Evolutionary conservation across 2,329 filamentous ascomycete species (phyloP).

Genomic region (Calcarisporium arbuscula): DNA sequence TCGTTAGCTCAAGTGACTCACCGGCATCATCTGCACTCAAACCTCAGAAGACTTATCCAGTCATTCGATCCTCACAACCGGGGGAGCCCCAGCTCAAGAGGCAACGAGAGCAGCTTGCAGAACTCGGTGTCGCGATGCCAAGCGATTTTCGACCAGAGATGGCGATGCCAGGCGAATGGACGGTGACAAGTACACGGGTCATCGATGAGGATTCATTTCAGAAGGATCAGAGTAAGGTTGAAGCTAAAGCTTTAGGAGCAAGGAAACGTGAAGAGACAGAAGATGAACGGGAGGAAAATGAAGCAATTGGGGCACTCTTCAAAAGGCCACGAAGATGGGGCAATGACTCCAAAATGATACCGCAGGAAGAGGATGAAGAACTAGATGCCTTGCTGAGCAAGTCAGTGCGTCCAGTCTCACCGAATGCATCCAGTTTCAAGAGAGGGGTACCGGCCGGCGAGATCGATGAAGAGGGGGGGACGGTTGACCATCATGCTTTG

Average conservation of each 20-base stretch:
- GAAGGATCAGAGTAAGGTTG: slow-evolving; percentile 32
- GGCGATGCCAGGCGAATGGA: slow-evolving; percentile 87
- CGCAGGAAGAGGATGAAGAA: slow-evolving; percentile 43
- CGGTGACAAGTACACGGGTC: slow-evolving; percentile 59
- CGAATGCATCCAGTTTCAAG: too few relatives aligned
- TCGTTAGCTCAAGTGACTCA: slow-evolving; percentile 54
- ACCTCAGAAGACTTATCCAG: slow-evolving; percentile 1
- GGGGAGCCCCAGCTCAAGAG: slow-evolving; percentile 64
- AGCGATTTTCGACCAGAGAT: slow-evolving; percentile 71
- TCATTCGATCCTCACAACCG: slow-evolving; percentile 12
- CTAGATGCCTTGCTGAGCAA: slow-evolving; percentile 56
- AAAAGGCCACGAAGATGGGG: slow-evolving; percentile 54
- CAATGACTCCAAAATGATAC: slow-evolving; percentile 43
- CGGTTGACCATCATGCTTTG: too few relatives aligned
- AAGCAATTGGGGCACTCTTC: slow-evolving; percentile 51
- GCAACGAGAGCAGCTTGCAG: slow-evolving; percentile 82
- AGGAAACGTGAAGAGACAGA: slow-evolving; percentile 57
- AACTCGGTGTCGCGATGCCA: slow-evolving; percentile 80
- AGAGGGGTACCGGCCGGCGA: too few relatives aligned
- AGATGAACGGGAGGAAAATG: slow-evolving; percentile 55
- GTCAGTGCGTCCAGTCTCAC: too few relatives aligned
- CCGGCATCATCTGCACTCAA: slow-evolving; percentile 23
- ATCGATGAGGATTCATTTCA: slow-evolving; percentile 39
- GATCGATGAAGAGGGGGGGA: slow-evolving; percentile 13
- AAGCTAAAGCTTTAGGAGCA: slow-evolving; percentile 48